Evolutionary conservation across 1,284 basidiomycete species (phyloP).

Genomic region (Wolfiporia cocos): DNA sequence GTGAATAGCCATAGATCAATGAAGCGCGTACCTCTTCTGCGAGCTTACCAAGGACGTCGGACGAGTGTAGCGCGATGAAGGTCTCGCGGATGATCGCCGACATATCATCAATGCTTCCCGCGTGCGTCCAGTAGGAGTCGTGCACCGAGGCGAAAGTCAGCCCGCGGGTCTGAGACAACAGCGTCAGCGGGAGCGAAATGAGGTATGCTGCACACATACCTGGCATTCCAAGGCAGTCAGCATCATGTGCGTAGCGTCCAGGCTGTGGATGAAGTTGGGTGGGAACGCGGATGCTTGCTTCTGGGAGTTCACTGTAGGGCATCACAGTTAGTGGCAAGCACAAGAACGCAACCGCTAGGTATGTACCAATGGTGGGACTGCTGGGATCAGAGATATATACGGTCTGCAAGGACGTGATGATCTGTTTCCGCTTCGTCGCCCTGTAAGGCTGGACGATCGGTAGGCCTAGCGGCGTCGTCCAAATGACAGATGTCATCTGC

Average conservation of each 20-base stretch:
- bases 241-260: constrained; percentile 99
- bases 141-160: constrained; percentile 94
- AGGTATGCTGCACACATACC: constrained; percentile 35
- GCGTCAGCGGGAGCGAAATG: not conserved
- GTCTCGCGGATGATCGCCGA: constrained; percentile 86
- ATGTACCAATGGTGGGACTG: constrained; percentile 62
- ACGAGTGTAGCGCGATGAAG: constrained; percentile 89
- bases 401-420: constrained; percentile 83
- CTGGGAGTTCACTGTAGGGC: constrained; percentile 66
- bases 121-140: constrained; percentile 99
- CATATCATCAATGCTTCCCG: constrained; percentile 86
- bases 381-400: constrained; percentile 94
- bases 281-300: constrained; percentile 98
- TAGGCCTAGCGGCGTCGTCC: constrained; percentile 93
- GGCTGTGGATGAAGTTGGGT: constrained; percentile 96
- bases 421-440: constrained; percentile 77
- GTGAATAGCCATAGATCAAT: not conserved
- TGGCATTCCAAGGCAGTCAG: constrained; percentile 90
- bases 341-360: no score
- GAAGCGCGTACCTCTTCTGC: constrained; percentile 45
- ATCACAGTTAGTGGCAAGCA: no score
- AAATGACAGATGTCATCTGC: constrained; percentile 94
- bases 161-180: constrained; percentile 43
- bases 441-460: constrained; percentile 98
- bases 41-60: constrained; percentile 70